These are phyloP conservation scores for Boletellus ananas DNA, from an alignment of 768 basidiomycete species.

Conservation along the genomic window DNA sequence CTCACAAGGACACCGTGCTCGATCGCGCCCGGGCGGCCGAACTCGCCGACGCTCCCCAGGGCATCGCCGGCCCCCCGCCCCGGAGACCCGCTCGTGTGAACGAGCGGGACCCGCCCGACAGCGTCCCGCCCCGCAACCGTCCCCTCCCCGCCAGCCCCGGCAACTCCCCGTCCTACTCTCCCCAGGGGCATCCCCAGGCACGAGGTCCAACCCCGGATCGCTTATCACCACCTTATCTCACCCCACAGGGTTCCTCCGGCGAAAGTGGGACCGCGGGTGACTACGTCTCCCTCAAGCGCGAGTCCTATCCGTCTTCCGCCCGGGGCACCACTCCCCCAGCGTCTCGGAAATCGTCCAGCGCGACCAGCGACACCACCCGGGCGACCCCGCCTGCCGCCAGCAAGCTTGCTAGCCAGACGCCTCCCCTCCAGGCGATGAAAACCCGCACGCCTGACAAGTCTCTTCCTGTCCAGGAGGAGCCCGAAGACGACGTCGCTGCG, in stretches of 20 bases:
- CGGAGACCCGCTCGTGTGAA: constrained; percentile 22
- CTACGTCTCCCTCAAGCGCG: constrained; percentile 46
- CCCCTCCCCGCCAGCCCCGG: constrained; percentile 35
- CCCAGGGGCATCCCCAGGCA: constrained; percentile 37
- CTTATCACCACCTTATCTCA: constrained; percentile 46
- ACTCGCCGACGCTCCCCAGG: constrained; percentile 24
- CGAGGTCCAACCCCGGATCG: constrained; percentile 54
- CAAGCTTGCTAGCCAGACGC: constrained; percentile 48
- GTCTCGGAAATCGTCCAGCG: constrained; percentile 23
- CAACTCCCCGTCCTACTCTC: constrained; percentile 39
- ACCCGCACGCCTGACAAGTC: constrained; percentile 67
- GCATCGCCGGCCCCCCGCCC: background rate
- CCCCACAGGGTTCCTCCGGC: constrained; percentile 45
- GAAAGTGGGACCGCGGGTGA: constrained; percentile 37
- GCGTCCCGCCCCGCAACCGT: constrained; percentile 20
- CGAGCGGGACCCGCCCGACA: constrained; percentile 33
- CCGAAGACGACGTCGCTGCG: constrained; percentile 55
- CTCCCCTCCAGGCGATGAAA: constrained; percentile 49
- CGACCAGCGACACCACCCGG: constrained; percentile 22
- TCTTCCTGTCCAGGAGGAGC: constrained; percentile 73
- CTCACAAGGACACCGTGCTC: constrained; percentile 47
- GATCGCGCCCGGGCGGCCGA: constrained; percentile 54
- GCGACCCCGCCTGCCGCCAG: constrained; percentile 34
- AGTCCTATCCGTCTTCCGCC: constrained; percentile 35
- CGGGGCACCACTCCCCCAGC: constrained; percentile 29